Conservation (phyloP, 495 filamentous ascomycete genomes). For the Darksidea phi region DNA sequence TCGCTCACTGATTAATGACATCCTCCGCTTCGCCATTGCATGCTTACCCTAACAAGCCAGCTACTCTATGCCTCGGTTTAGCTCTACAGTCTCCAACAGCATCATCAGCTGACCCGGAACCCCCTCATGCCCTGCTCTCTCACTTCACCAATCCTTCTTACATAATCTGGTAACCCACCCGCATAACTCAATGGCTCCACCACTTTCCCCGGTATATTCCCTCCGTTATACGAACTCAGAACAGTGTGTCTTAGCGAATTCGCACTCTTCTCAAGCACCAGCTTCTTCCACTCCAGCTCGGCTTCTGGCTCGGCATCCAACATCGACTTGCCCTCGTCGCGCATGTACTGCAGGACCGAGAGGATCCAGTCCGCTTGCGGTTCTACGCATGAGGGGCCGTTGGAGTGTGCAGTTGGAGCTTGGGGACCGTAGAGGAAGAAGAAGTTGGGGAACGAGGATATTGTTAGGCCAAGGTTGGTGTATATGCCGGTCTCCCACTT, state of each 20-base stretch:
- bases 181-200: background rate
- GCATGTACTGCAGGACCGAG: constrained; percentile 3
- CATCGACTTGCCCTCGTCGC: background rate
- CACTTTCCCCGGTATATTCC: no score
- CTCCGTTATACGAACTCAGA: no score
- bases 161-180: background rate
- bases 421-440: constrained; percentile 46
- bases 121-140: constrained; percentile 3
- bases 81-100: no score
- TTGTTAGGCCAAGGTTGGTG: constrained; percentile 40
- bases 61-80: no score
- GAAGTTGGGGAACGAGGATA: constrained; percentile 43
- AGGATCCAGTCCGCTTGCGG: constrained; percentile 13
- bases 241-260: no score
- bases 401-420: constrained; percentile 26
- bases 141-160: background rate
- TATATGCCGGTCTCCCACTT: constrained; percentile 37
- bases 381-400: constrained; percentile 20
- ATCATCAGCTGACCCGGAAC: background rate
- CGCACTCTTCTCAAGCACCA: background rate
- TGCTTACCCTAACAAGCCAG: no score
- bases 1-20: no score
- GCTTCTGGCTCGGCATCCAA: constrained; percentile 6
- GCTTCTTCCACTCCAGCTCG: constrained; percentile 12
- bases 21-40: no score